Evolutionary conservation across 805 yeast species (phyloP).

Genomic region (Kazachstania martiniae): DNA sequence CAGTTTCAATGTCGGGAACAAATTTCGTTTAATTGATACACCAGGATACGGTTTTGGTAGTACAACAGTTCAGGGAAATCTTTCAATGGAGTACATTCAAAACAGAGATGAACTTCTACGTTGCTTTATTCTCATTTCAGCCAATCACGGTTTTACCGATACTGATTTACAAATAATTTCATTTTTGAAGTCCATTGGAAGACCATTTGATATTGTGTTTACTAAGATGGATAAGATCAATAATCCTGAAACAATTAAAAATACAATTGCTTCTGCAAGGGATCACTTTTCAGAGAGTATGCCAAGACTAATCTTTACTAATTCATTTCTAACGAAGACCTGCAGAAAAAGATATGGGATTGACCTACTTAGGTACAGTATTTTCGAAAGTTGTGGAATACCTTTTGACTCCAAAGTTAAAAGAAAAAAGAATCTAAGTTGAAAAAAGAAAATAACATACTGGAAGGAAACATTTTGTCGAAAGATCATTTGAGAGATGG

Average conservation of each 20-base stretch:
- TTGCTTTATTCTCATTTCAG: constrained; percentile 53
- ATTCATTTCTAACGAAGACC: constrained; percentile 32
- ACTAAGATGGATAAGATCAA: constrained; percentile 62
- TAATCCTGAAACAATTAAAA: constrained; percentile 29
- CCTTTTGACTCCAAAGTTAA: too few relatives aligned
- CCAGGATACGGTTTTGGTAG: constrained; percentile 88
- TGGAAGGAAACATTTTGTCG: too few relatives aligned
- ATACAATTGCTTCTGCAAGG: constrained; percentile 29
- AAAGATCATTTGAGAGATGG: too few relatives aligned
- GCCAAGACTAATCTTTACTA: constrained; percentile 40
- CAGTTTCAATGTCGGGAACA: constrained; percentile 55
- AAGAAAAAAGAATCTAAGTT: too few relatives aligned
- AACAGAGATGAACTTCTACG: constrained; percentile 43
- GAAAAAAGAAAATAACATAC: too few relatives aligned
- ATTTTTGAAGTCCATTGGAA: constrained; percentile 41
- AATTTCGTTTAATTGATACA: constrained; percentile 62
- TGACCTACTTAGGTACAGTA: constrained; percentile 38
- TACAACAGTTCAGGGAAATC: constrained; percentile 52
- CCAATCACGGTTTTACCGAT: constrained; percentile 45
- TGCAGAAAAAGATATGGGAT: constrained; percentile 39
- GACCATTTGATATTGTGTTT: constrained; percentile 62
- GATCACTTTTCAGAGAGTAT: constrained; percentile 33
- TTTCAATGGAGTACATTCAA: constrained; percentile 51
- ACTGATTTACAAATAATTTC: constrained; percentile 47
- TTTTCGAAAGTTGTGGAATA: constrained; percentile 44